A percentile compares a stretch with the other conserved stretches of the same genome.
These are phyloP conservation scores for Rhododendron williamsianum DNA, from an alignment of 148 eudicot species.

Conservation along the genomic window DNA sequence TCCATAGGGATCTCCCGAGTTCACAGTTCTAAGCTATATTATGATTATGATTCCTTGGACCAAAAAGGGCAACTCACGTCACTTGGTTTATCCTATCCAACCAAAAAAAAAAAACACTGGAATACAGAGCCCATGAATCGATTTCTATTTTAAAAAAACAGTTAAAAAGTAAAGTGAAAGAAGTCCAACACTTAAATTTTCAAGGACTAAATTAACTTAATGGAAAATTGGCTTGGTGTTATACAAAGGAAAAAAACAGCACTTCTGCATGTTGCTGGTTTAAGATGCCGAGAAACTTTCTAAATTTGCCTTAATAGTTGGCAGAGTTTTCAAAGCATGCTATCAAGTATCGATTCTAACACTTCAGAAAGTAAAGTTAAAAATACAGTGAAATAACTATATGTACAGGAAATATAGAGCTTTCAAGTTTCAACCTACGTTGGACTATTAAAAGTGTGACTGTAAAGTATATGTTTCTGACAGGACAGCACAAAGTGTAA, in stretches of 20 bases:
- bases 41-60: not conserved
- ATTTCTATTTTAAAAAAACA: not conserved
- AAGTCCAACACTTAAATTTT: not conserved
- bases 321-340: not conserved
- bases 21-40: not conserved
- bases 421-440: not conserved
- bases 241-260: not conserved
- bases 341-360: not conserved
- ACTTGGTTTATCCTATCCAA: not conserved
- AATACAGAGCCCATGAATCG: not conserved
- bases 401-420: not conserved
- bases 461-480: not conserved
- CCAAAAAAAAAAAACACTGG: not conserved
- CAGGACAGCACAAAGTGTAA: not conserved
- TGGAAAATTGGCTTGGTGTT: not conserved
- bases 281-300: not conserved
- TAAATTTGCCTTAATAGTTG: not conserved
- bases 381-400: not conserved
- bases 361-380: not conserved
- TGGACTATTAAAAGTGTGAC: not conserved
- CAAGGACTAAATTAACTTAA: not conserved
- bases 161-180: not conserved
- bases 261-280: not conserved
- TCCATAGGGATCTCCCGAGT: not conserved
- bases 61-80: not conserved